Base-by-base conservation (phyloP, 495 filamentous ascomycete genomes). In the Choiromyces venosus region DNA sequence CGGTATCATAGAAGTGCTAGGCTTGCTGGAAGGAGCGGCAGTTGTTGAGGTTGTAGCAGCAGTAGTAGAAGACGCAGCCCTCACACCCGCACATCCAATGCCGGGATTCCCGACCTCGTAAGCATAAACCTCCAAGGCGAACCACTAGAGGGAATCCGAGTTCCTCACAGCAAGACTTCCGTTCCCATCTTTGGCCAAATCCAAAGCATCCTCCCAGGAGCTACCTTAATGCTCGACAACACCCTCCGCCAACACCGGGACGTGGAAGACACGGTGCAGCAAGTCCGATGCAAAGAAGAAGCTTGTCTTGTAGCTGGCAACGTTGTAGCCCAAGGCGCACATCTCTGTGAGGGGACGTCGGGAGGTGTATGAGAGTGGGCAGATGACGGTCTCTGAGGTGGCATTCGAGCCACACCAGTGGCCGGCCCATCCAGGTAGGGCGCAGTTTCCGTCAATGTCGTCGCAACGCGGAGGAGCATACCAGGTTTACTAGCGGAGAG, bases 301-400 rank as follows among this genome's bases (percentile, higher is more conserved):
- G 76, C 87, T 88, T 18, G 85, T 84, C 52, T 83, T 77, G 2
- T 74, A 71, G 21, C 42, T 65, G 6, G 86, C 81, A 8, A 89
- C 84, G 14, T 83, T 86, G 79, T 87, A 87, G 37, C 88, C 88
- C 46, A 84, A 77, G 1, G 82, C 83, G 73, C 87, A 89, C 78
- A 89, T 82, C 7, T 83, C 83, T 25, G 83, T 83, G 35, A 89
- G 85, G 25, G 83, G 83, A 38, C 82, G 83, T 29, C 88, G 85
- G 18, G 79, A 83, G 2, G 74, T 70, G 77, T 85, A 89, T 33
- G 87, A 88, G 19, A 86, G 82, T 12, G 84, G 82, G 80, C 87
- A 90, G 78, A 90, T 89, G 56, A 89, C 88, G 37, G 88, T 89
- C 77, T 89, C 86, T 10, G 83, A 79, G 7, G 87, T 87, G 10